A percentile compares a stretch with the other conserved stretches of the same genome.
These are phyloP conservation scores for Cercophora scortea DNA, from an alignment of 495 filamentous ascomycete genomes.

Conservation along the genomic window DNA sequence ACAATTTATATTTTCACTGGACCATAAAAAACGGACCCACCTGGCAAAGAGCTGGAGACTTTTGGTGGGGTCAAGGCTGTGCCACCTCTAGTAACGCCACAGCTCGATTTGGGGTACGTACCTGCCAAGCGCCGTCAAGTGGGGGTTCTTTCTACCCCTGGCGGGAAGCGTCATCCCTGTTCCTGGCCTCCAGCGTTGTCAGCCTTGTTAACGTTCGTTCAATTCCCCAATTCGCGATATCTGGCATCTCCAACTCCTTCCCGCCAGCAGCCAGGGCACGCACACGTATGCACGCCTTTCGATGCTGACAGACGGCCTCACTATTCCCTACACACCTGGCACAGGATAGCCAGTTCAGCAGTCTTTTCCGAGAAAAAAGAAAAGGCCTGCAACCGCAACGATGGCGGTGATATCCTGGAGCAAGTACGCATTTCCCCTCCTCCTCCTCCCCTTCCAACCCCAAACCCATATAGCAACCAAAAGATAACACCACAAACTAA, in stretches of 20 bases:
- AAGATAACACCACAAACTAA: not conserved
- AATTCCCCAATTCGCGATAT: not conserved
- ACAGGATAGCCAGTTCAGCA: not conserved
- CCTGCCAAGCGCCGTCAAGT: no score
- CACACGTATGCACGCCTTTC: not conserved
- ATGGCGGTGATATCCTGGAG: conserved; percentile 39
- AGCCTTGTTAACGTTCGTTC: no score
- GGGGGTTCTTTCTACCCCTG: no score
- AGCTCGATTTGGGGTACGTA: no score
- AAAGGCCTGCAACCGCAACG: conserved; percentile 3
- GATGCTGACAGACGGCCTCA: not conserved
- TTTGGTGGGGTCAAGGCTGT: no score
- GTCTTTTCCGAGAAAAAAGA: not conserved
- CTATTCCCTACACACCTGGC: no score
- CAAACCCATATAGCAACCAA: not conserved
- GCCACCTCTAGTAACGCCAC: no score
- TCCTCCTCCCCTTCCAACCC: not conserved
- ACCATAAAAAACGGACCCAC: no score
- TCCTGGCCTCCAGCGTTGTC: no score
- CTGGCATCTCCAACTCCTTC: not conserved
- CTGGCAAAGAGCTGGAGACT: no score
- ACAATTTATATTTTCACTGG: no score
- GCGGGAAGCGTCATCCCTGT: no score
- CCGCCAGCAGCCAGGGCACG: not conserved
- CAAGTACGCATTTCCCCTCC: conserved; percentile 30